Evolutionary conservation across 2,329 filamentous ascomycete genomes (phyloP).

Genomic region (Penicillium sp.): DNA sequence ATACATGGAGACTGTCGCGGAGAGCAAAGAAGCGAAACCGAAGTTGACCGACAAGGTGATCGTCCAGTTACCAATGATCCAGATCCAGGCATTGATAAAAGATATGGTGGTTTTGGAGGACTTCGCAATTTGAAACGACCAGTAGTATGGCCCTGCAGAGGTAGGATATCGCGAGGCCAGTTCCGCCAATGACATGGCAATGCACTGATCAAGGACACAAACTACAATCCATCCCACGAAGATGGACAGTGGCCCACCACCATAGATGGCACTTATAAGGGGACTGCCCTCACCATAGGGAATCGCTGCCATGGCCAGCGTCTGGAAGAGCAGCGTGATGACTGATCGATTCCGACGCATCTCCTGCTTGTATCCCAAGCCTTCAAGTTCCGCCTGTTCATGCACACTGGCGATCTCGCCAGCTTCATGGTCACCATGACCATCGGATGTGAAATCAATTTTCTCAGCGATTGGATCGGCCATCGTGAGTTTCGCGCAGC

Average conservation of each 20-base stretch:
- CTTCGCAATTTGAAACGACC: slow-evolving; percentile 52
- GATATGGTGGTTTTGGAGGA: slow-evolving; percentile 49
- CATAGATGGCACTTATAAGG: slow-evolving; percentile 45
- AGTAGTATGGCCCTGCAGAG: slow-evolving; percentile 56
- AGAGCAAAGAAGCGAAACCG: slow-evolving; percentile 56
- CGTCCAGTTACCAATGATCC: slow-evolving; percentile 22
- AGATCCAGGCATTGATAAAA: slow-evolving; percentile 55
- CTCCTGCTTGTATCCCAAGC: slow-evolving; percentile 61
- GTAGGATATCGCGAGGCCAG: slow-evolving; percentile 55
- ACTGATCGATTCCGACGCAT: slow-evolving; percentile 60
- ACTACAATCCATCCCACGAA: slow-evolving; percentile 60
- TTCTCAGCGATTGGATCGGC: slow-evolving; percentile 3
- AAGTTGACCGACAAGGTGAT: slow-evolving; percentile 51
- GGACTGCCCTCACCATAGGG: slow-evolving; percentile 52
- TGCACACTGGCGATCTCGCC: slow-evolving; percentile 22
- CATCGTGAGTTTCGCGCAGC: not conserved
- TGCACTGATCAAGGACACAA: slow-evolving; percentile 54
- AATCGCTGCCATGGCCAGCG: slow-evolving; percentile 61
- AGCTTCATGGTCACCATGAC: slow-evolving; percentile 12
- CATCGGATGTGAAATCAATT: not conserved
- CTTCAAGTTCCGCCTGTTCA: slow-evolving; percentile 34
- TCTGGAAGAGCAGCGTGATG: slow-evolving; percentile 61
- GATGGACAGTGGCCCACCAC: slow-evolving; percentile 54
- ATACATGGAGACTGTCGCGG: slow-evolving; percentile 55
- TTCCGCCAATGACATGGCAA: slow-evolving; percentile 54